phyloP scores from a whole-genome alignment of 2,329 filamentous ascomycete genomes.

The Chalara sp. region DNA sequence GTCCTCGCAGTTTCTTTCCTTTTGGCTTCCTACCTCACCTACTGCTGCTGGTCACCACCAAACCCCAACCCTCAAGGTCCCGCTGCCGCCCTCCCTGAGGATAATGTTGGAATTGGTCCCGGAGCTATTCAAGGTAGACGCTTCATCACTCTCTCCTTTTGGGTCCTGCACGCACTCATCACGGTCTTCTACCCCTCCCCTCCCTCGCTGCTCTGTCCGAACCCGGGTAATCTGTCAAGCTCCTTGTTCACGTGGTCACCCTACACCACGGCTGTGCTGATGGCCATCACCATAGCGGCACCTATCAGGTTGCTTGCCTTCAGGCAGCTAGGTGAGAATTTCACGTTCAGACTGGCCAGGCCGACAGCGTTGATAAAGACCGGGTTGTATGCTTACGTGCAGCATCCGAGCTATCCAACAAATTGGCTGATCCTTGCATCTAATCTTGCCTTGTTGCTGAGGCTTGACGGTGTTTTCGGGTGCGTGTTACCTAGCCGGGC shows the following conservation, averaged over 20 bases:
- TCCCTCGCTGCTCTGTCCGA: slow-evolving; percentile 5
- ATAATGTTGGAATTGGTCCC: not conserved
- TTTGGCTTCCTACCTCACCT: slow-evolving; percentile 2
- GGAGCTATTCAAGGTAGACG: no score
- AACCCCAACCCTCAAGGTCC: slow-evolving; percentile 6
- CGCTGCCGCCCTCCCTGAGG: not conserved
- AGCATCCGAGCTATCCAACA: slow-evolving; percentile 75
- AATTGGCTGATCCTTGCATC: slow-evolving; percentile 28
- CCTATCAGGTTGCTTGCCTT: slow-evolving; percentile 33
- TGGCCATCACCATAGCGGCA: slow-evolving; percentile 17
- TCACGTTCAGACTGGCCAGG: slow-evolving; percentile 43
- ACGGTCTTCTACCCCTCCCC: slow-evolving; percentile 7
- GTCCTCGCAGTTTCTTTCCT: not conserved
- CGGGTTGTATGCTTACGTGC: slow-evolving; percentile 67
- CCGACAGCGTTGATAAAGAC: slow-evolving; percentile 67
- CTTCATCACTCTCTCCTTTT: not conserved
- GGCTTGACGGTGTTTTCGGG: slow-evolving; percentile 32
- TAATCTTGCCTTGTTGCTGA: slow-evolving; percentile 27
- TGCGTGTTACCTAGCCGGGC: slow-evolving; percentile 31
- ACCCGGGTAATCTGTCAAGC: slow-evolving; percentile 8
- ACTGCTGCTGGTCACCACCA: slow-evolving; percentile 7
- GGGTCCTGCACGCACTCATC: slow-evolving; percentile 7
- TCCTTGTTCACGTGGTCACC: slow-evolving; percentile 22
- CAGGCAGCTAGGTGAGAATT: slow-evolving; percentile 40
- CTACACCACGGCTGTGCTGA: slow-evolving; percentile 12